A percentile compares a stretch with the other conserved stretches of the same genome.
phyloP scores from a whole-genome alignment of 2,329 filamentous ascomycete genomes.

The Talaromyces sp. region DNA sequence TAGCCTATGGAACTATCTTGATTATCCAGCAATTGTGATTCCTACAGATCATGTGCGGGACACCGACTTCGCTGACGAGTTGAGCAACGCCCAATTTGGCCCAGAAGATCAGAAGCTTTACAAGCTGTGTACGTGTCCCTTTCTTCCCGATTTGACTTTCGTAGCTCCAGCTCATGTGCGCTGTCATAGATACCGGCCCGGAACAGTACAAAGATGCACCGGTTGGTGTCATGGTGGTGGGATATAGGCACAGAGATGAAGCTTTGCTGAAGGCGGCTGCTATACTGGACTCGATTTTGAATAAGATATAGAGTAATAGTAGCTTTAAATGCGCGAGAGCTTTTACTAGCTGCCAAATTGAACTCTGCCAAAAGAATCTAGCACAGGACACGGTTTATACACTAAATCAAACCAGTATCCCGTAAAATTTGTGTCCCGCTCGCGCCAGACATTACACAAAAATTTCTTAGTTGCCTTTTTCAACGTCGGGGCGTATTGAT shows the following conservation, averaged over 20 bases:
- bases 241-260: slow-evolving; percentile 14
- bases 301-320: not conserved
- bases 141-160: not conserved
- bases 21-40: slow-evolving; percentile 12
- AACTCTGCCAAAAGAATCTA: slow-evolving; percentile 7
- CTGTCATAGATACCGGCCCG: slow-evolving; percentile 3
- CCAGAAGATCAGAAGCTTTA: slow-evolving; percentile 9
- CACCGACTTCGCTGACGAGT: not conserved
- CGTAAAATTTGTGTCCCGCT: not conserved
- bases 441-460: slow-evolving; percentile 10
- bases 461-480: slow-evolving; percentile 11
- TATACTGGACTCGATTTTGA: slow-evolving; percentile 4
- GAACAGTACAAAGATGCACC: slow-evolving; percentile 9
- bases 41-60: slow-evolving; percentile 14
- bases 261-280: not conserved
- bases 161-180: not conserved
- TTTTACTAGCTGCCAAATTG: not conserved
- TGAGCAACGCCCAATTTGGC: slow-evolving; percentile 14
- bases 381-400: slow-evolving; percentile 9
- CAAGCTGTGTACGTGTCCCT: not conserved
- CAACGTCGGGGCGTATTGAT: slow-evolving; percentile 8
- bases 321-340: not conserved
- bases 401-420: slow-evolving; percentile 10
- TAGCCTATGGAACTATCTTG: slow-evolving; percentile 12
- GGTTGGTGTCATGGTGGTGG: slow-evolving; percentile 3